These are phyloP conservation scores for Aspergillus hancockii DNA, from an alignment of 495 filamentous ascomycete species.

Conservation along the genomic window DNA sequence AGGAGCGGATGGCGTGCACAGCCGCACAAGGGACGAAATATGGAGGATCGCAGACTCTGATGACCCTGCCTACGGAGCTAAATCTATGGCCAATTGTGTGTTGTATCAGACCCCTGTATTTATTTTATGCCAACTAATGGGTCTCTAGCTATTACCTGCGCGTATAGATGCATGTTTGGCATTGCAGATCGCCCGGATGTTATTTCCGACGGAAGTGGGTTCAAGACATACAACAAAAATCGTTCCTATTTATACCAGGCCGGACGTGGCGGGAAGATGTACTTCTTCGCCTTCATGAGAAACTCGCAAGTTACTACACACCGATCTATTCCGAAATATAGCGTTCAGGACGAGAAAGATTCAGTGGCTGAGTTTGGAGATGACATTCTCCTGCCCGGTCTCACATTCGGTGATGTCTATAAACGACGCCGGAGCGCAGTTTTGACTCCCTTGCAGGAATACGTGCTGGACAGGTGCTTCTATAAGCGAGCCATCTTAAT, in stretches of 20 bases:
- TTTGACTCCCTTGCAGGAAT: slow-evolving; percentile 15
- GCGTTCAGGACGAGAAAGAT: not conserved
- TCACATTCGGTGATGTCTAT: slow-evolving; percentile 1
- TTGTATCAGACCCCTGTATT: not conserved
- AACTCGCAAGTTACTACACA: not conserved
- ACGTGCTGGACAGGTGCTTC: slow-evolving; percentile 14
- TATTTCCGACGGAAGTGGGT: not conserved
- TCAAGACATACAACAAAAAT: slow-evolving; percentile 7
- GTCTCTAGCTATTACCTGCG: not conserved
- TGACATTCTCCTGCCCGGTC: too few relatives aligned
- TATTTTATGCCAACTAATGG: not conserved
- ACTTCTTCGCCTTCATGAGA: not conserved
- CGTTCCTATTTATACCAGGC: slow-evolving; percentile 11
- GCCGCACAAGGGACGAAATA: slow-evolving; percentile 40
- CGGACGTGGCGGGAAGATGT: not conserved
- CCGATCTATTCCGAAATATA: not conserved
- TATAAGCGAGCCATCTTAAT: slow-evolving; percentile 16
- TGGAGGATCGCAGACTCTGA: slow-evolving; percentile 21
- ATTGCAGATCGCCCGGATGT: not conserved
- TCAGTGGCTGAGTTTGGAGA: not conserved
- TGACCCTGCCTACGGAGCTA: not conserved
- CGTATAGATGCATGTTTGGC: slow-evolving; percentile 18
- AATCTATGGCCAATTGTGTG: not conserved
- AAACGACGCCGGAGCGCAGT: not conserved
- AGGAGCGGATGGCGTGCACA: slow-evolving; percentile 53